These are phyloP conservation scores for Singerocomus rubriflavus DNA, from an alignment of 1,284 basidiomycete genomes.

Conservation along the genomic window DNA sequence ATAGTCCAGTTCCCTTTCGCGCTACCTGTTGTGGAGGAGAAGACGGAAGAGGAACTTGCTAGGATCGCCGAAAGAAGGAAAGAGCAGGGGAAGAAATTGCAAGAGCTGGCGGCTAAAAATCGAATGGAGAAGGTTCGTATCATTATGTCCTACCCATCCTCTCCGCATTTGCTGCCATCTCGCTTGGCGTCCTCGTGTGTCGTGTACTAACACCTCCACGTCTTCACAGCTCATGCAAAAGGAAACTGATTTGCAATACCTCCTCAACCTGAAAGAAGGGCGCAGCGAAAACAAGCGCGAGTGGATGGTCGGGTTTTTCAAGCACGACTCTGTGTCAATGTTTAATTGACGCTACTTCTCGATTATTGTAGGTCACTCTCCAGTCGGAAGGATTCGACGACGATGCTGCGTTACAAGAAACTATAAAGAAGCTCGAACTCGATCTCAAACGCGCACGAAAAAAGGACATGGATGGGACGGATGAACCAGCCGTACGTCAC, in stretches of 20 bases:
- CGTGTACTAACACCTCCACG: not conserved
- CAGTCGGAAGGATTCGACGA: conserved; percentile 77
- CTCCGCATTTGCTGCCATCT: not conserved
- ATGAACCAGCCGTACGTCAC: conserved; percentile 47
- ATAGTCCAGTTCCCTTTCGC: conserved; percentile 86
- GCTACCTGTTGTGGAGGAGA: conserved; percentile 72
- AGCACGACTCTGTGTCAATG: not conserved
- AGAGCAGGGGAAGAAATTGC: conserved; percentile 84
- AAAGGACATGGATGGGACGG: conserved; percentile 67
- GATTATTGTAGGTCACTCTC: conserved; percentile 47
- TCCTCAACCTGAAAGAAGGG: conserved; percentile 65
- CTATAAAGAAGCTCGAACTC: conserved; percentile 74
- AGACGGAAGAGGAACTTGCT: conserved; percentile 88
- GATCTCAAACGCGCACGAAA: conserved; percentile 67
- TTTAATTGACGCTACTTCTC: not conserved
- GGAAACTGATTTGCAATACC: conserved; percentile 78
- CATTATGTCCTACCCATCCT: not conserved
- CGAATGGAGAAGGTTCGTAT: conserved; percentile 77
- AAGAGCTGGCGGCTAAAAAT: conserved; percentile 90
- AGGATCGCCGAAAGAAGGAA: conserved; percentile 75
- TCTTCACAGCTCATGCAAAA: conserved; percentile 63
- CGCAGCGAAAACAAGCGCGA: conserved; percentile 74
- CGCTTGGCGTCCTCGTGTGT: not conserved
- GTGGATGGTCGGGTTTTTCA: conserved; percentile 51
- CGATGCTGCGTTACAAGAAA: conserved; percentile 60